phyloP scores from a whole-genome alignment of 129 eudicot genomes.

The Sambucus nigra region DNA sequence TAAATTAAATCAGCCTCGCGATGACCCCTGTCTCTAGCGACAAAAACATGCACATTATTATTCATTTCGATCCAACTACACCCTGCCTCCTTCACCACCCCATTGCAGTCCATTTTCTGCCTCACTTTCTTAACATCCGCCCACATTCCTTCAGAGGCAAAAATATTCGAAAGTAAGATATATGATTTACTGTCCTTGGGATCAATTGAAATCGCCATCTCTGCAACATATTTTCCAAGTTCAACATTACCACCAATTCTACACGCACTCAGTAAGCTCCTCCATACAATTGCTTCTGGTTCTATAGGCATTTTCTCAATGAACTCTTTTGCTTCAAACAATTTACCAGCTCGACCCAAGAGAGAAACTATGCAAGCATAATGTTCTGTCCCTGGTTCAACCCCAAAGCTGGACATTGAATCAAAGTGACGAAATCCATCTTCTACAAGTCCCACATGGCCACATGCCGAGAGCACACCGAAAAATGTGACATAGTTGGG shows the following conservation, averaged over 20 bases:
- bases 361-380: constrained; percentile 65
- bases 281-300: constrained; percentile 51
- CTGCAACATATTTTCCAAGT: constrained; percentile 47
- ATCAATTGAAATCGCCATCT: constrained; percentile 49
- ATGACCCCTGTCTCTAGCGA: constrained; percentile 41
- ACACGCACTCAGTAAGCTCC: constrained; percentile 65
- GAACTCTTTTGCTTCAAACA: constrained; percentile 47
- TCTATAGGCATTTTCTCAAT: constrained; percentile 49
- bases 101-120: constrained; percentile 40
- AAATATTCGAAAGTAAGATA: constrained; percentile 57
- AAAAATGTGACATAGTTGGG: constrained; percentile 57
- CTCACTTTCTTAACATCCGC: constrained; percentile 46
- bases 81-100: constrained; percentile 60
- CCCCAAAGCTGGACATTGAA: constrained; percentile 40
- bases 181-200: constrained; percentile 57
- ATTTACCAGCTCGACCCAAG: constrained; percentile 54
- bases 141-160: constrained; percentile 58
- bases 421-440: constrained; percentile 38
- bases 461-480: constrained; percentile 69
- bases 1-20: constrained; percentile 26
- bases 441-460: constrained; percentile 55
- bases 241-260: constrained; percentile 38
- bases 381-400: constrained; percentile 64
- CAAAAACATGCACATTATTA: constrained; percentile 38
- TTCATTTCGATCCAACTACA: constrained; percentile 63